A percentile compares a stretch with the other conserved stretches of the same genome.
Evolutionary conservation across 192 early-diverging fungal species (phyloP).

Genomic region (Mortierella alpina): DNA sequence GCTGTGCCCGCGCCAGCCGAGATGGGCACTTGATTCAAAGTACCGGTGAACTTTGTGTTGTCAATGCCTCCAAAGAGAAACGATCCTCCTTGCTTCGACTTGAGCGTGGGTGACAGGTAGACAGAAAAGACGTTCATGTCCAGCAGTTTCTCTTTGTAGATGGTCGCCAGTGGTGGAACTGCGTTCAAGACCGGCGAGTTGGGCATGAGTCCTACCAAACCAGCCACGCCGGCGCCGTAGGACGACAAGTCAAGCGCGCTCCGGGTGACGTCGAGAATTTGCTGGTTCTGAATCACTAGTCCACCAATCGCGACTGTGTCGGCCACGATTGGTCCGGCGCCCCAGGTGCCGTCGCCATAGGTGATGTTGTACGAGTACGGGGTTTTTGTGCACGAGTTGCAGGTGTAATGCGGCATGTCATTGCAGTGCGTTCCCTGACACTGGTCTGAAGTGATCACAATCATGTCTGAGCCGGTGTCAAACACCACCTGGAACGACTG

Average conservation of each 20-base stretch:
- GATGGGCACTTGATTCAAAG: constrained; percentile 32
- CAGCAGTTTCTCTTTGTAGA: constrained; percentile 35
- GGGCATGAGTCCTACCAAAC: constrained; percentile 49
- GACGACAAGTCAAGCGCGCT: constrained; percentile 38
- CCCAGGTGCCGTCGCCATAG: constrained; percentile 54
- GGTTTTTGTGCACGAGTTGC: constrained; percentile 46
- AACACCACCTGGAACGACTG: constrained; percentile 92
- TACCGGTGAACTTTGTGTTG: constrained; percentile 25
- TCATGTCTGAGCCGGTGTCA: constrained; percentile 80
- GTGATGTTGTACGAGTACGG: constrained; percentile 51
- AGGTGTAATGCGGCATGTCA: constrained; percentile 43
- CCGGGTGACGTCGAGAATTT: constrained; percentile 47
- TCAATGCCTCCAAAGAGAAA: constrained; percentile 52
- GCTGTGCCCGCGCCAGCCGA: constrained; percentile 9
- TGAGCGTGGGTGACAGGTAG: constrained; percentile 21
- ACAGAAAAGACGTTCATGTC: constrained; percentile 51
- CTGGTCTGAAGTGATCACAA: constrained; percentile 46
- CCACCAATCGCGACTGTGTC: constrained; percentile 46
- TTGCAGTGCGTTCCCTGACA: constrained; percentile 35
- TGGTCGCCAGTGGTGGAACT: constrained; percentile 35
- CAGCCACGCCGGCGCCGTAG: constrained; percentile 30
- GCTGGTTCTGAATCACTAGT: constrained; percentile 41
- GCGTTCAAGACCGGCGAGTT: constrained; percentile 38
- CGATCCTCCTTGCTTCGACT: constrained; percentile 26
- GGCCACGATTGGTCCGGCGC: constrained; percentile 43